Evolutionary conservation across 75 land plant species (phyloP).

Genomic region (Selaginella moellendorffii): DNA sequence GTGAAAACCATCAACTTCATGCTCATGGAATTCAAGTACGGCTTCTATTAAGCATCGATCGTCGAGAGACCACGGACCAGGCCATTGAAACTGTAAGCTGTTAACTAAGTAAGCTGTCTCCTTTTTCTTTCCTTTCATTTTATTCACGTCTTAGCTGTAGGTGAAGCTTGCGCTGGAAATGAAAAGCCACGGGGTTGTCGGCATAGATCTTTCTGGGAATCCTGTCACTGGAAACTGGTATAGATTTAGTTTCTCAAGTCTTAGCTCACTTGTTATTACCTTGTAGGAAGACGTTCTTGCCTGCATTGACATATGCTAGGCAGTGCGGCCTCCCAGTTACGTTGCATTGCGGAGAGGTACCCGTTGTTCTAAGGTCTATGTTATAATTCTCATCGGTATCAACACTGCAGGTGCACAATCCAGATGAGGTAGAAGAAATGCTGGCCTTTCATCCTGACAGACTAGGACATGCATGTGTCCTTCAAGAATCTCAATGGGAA

Average conservation of each 20-base stretch:
- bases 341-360: conserved; percentile 95
- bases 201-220: conserved; percentile 92
- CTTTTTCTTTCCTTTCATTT: background rate
- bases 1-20: background rate
- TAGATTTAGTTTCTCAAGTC: background rate
- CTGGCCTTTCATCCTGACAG: conserved; percentile 65
- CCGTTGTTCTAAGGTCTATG: conserved; percentile 16
- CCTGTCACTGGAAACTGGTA: conserved; percentile 81
- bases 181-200: conserved; percentile 58
- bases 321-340: conserved; percentile 55
- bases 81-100: conserved; percentile 94
- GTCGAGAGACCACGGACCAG: conserved; percentile 62
- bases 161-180: conserved; percentile 70
- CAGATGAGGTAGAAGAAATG: conserved; percentile 62
- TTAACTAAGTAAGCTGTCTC: conserved; percentile 7
- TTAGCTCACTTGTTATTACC: too few relatives aligned
- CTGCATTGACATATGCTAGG: conserved; percentile 65
- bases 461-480: conserved; percentile 75
- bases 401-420: conserved; percentile 55
- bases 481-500: conserved; percentile 62
- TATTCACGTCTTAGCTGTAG: conserved; percentile 19
- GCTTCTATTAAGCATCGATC: conserved; percentile 85
- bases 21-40: conserved; percentile 49
- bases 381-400: conserved; percentile 18
- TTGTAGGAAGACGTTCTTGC: conserved; percentile 60